A percentile compares a stretch with the other conserved stretches of the same genome.
These are phyloP conservation scores for Ustilago cynodontis DNA, from an alignment of 1,284 basidiomycete genomes.

Conservation along the genomic window DNA sequence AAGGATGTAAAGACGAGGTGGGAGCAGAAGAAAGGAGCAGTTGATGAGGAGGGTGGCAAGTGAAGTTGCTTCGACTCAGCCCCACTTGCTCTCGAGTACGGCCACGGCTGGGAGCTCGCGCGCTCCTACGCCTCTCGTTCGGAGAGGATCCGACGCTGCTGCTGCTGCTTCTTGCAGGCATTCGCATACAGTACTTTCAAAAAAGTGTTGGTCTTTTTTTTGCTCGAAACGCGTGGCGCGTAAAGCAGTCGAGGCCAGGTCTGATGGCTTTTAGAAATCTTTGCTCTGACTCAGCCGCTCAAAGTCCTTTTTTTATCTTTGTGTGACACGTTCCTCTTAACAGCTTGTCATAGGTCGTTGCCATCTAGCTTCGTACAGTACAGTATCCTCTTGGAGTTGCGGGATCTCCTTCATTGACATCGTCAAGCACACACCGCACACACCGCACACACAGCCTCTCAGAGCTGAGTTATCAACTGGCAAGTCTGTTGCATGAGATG, in stretches of 20 bases:
- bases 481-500: too few species aligned
- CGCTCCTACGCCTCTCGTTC: not conserved
- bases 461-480: too few species aligned
- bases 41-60: not conserved
- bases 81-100: not conserved
- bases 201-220: slow-evolving; percentile 31
- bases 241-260: slow-evolving; percentile 13
- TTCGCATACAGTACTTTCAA: slow-evolving; percentile 6
- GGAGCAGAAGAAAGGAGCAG: not conserved
- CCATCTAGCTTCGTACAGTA: too few species aligned
- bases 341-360: not conserved
- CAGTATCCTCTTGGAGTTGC: too few species aligned
- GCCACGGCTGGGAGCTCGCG: too few species aligned
- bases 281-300: slow-evolving; percentile 17
- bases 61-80: slow-evolving; percentile 16
- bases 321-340: not conserved
- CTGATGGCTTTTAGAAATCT: slow-evolving; percentile 17
- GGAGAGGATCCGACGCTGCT: slow-evolving; percentile 16
- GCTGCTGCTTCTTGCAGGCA: not conserved
- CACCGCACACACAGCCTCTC: too few species aligned
- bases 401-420: too few species aligned
- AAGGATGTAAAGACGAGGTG: not conserved
- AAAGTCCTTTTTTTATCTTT: not conserved
- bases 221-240: slow-evolving; percentile 28
- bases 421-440: too few species aligned